Evolutionary conservation across 495 filamentous ascomycete species (phyloP).

Genomic region (Cercophora samala): DNA sequence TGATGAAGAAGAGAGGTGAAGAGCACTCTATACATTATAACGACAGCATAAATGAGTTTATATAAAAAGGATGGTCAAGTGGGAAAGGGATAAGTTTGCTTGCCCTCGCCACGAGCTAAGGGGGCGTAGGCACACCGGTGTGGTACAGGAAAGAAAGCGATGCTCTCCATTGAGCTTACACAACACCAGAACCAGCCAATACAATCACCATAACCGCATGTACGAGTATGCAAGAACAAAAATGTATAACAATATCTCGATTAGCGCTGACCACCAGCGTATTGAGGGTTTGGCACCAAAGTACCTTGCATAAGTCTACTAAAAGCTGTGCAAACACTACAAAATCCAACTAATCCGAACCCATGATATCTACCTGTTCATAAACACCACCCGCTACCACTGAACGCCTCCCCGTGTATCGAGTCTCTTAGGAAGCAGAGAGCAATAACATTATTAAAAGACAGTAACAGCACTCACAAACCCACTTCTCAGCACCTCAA

Average conservation of each 20-base stretch:
- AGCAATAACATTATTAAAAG: constrained; percentile 35
- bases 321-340: not conserved
- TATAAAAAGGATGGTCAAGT: too few relatives aligned
- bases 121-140: too few relatives aligned
- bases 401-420: not conserved
- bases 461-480: constrained; percentile 87
- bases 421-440: not conserved
- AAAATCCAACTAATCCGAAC: not conserved
- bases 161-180: too few relatives aligned
- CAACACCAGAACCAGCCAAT: too few relatives aligned
- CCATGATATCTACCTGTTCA: not conserved
- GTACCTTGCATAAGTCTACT: not conserved
- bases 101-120: too few relatives aligned
- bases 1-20: too few relatives aligned
- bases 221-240: not conserved
- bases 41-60: too few relatives aligned
- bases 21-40: too few relatives aligned
- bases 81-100: too few relatives aligned
- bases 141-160: too few relatives aligned
- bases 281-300: not conserved
- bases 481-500: constrained; percentile 93
- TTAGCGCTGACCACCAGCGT: not conserved
- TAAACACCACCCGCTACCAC: not conserved
- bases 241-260: not conserved
- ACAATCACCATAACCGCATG: too few relatives aligned